A percentile compares a stretch with the other conserved stretches of the same genome.
Conservation (phyloP, 2,329 filamentous ascomycete species). For the Fusarium ambrosium region DNA sequence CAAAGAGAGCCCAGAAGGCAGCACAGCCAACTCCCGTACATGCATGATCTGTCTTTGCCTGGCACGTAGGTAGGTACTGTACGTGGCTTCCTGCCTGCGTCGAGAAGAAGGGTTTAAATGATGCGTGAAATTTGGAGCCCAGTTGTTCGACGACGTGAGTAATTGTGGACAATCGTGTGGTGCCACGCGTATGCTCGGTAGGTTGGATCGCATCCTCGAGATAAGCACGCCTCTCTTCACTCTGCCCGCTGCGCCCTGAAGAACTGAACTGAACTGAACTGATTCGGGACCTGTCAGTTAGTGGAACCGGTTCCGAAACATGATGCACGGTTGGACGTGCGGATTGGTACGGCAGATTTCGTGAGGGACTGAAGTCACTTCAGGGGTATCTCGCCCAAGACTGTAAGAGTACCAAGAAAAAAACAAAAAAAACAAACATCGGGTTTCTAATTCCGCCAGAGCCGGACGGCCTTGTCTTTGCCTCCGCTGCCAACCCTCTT, state of each 20-base stretch:
- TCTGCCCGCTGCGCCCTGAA: not conserved
- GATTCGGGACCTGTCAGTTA: slow-evolving; percentile 6
- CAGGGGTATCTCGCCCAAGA: slow-evolving; percentile 41
- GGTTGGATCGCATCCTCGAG: slow-evolving; percentile 9
- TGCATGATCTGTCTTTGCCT: slow-evolving; percentile 39
- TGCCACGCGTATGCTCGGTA: slow-evolving; percentile 21
- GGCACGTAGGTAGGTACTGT: not conserved
- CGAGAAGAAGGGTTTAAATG: not conserved
- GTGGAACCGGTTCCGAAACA: slow-evolving; percentile 27
- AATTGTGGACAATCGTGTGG: slow-evolving; percentile 25
- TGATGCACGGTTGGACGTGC: slow-evolving; percentile 19
- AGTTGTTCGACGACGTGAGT: slow-evolving; percentile 22
- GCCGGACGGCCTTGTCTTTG: slow-evolving; percentile 84
- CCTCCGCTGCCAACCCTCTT: slow-evolving; percentile 91
- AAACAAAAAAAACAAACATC: slow-evolving; percentile 22
- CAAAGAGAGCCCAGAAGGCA: slow-evolving; percentile 17
- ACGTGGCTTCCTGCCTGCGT: not conserved
- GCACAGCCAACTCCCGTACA: slow-evolving; percentile 29
- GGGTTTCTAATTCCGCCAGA: slow-evolving; percentile 71
- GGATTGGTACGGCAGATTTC: slow-evolving; percentile 21
- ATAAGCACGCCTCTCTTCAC: slow-evolving; percentile 27
- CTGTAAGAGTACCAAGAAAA: slow-evolving; percentile 21
- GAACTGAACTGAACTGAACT: not conserved
- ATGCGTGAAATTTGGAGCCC: slow-evolving; percentile 28
- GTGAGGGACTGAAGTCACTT: slow-evolving; percentile 27